Conservation (phyloP, 305 asterid species). For the Rubia balearica region DNA sequence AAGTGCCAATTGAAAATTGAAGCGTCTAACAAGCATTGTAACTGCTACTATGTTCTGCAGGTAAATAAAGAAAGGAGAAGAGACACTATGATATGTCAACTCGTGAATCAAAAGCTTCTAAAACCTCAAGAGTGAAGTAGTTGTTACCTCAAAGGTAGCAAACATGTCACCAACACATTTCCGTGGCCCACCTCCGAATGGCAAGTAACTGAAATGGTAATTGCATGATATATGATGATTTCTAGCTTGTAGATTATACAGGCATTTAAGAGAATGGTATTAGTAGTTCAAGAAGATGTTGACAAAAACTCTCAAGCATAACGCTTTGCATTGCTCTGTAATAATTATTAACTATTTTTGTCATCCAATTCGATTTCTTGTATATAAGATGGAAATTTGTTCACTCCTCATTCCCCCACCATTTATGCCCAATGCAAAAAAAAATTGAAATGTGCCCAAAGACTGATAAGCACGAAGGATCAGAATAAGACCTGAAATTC, state of each 20-base stretch:
- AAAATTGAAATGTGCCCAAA: background rate
- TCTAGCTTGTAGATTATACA: background rate
- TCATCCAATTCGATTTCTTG: background rate
- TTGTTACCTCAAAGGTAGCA: slow-evolving; percentile 82
- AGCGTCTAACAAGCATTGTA: slow-evolving; percentile 86
- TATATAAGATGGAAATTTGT: too few relatives aligned
- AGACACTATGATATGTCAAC: slow-evolving; percentile 2
- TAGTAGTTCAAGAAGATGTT: background rate
- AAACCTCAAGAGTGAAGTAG: background rate
- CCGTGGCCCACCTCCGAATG: slow-evolving; percentile 99
- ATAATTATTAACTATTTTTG: background rate
- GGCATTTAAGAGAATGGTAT: background rate
- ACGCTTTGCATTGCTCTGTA: background rate
- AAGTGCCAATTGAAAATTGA: slow-evolving; percentile 75
- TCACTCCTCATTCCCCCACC: too few relatives aligned
- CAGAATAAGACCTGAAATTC: slow-evolving; percentile 64
- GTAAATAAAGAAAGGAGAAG: background rate
- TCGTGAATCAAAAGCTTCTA: slow-evolving; percentile 6
- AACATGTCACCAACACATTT: slow-evolving; percentile 98
- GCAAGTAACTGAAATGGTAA: slow-evolving; percentile 66
- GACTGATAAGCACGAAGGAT: slow-evolving; percentile 9
- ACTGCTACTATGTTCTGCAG: slow-evolving; percentile 74
- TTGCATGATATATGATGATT: slow-evolving; percentile 6
- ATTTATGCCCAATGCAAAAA: background rate
- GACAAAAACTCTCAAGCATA: slow-evolving; percentile 1